Conservation (phyloP, 2,329 filamentous ascomycete genomes). For the Triangularia setosa region DNA sequence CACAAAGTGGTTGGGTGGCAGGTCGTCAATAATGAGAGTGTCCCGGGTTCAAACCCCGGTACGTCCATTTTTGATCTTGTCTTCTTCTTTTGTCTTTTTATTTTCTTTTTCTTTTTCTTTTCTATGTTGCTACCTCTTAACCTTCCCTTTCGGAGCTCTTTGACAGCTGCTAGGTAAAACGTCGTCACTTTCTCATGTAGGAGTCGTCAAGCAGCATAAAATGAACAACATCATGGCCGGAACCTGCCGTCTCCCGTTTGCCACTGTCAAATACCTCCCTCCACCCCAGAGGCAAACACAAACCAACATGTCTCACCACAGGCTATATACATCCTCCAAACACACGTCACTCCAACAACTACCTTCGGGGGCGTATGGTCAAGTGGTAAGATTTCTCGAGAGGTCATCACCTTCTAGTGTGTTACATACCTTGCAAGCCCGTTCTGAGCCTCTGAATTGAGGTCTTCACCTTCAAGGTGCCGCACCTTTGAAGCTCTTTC, state of each 20-base stretch:
- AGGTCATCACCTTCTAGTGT: no score
- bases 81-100: no score
- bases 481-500: no score
- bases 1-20: not conserved
- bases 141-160: no score
- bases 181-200: no score
- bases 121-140: not conserved
- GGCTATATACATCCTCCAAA: not conserved
- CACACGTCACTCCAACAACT: not conserved
- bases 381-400: no score
- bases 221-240: no score
- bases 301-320: not conserved
- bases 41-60: not conserved
- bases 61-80: not conserved
- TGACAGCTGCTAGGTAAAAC: no score
- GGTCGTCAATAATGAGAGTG: not conserved
- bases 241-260: not conserved
- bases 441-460: no score
- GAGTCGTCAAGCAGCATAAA: not conserved
- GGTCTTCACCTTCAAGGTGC: no score
- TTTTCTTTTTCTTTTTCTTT: not conserved
- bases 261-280: not conserved
- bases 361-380: not conserved
- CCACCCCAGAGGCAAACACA: not conserved
- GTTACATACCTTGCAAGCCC: no score